A percentile compares a stretch with the other conserved stretches of the same genome.
phyloP scores from a whole-genome alignment of 768 basidiomycete species.

The Termitomyces sp. region DNA sequence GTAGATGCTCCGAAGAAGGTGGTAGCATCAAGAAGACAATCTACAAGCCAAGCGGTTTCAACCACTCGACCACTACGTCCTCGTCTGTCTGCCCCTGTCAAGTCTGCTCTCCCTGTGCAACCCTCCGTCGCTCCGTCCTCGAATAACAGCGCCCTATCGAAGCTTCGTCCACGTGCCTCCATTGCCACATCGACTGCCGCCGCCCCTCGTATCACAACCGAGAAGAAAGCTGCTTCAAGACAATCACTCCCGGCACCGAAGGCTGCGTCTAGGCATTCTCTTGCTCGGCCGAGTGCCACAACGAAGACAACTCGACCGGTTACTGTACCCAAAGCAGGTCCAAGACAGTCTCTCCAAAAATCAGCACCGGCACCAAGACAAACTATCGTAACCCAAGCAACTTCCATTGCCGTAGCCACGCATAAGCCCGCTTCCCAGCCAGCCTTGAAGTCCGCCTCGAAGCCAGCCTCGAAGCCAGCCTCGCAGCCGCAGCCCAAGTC shows the following conservation, averaged over 20 bases:
- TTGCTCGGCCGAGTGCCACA: neutral
- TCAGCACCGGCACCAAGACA: neutral
- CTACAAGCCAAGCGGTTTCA: slow-evolving; percentile 1
- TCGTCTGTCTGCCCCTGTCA: neutral
- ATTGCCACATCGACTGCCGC: neutral
- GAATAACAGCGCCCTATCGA: neutral
- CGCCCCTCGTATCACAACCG: neutral
- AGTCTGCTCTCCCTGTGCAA: no score
- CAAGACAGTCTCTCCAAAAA: neutral
- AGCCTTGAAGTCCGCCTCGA: no score
- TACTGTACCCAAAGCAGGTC: neutral
- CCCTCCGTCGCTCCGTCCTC: no score
- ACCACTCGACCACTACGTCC: slow-evolving; percentile 1
- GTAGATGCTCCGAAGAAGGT: neutral
- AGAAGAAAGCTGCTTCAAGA: neutral
- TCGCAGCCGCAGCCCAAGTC: neutral
- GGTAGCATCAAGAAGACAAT: neutral
- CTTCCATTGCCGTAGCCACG: neutral
- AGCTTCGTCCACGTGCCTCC: neutral
- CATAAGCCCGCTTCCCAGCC: neutral
- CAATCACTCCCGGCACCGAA: neutral
- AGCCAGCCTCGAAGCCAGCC: no score
- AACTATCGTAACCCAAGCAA: neutral
- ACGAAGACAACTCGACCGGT: neutral
- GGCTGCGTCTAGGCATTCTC: neutral